phyloP scores from a whole-genome alignment of 106 monocot species.

The Apostasia shenzhenica region DNA sequence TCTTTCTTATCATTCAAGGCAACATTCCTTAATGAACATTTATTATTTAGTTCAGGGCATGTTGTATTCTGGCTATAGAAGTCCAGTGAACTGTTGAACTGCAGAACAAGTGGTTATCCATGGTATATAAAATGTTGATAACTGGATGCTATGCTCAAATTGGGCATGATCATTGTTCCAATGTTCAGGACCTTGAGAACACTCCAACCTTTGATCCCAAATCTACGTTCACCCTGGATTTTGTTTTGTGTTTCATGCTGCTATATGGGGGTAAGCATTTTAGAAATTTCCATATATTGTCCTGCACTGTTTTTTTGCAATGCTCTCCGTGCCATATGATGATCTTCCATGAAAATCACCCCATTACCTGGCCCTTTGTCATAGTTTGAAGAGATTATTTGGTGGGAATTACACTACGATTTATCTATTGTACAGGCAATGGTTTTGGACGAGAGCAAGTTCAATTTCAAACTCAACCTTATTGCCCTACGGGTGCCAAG shows the following conservation, averaged over 20 bases:
- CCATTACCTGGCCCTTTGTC: no score
- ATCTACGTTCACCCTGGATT: slow-evolving; percentile 4
- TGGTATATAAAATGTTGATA: slow-evolving; percentile 84
- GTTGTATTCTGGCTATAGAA: slow-evolving; percentile 90
- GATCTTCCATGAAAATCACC: no score
- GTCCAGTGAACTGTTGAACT: slow-evolving; percentile 93
- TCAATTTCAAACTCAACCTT: slow-evolving; percentile 57
- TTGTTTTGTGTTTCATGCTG: no score
- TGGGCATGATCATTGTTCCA: slow-evolving; percentile 97
- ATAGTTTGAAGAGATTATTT: no score
- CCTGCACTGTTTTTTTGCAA: no score
- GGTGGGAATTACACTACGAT: no score
- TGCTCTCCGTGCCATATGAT: no score
- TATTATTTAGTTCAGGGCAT: slow-evolving; percentile 53
- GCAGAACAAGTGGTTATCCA: slow-evolving; percentile 83
- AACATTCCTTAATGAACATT: background rate
- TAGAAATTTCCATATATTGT: no score
- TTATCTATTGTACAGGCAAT: background rate
- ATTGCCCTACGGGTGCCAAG: slow-evolving; percentile 75
- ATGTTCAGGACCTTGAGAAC: slow-evolving; percentile 98
- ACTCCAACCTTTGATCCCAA: slow-evolving; percentile 92
- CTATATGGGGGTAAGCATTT: no score
- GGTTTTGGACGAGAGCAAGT: slow-evolving; percentile 59
- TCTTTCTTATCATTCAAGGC: background rate
- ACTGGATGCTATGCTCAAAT: slow-evolving; percentile 99